Conservation (phyloP, 139 green algal genomes). For the Picochlorum sp. region DNA sequence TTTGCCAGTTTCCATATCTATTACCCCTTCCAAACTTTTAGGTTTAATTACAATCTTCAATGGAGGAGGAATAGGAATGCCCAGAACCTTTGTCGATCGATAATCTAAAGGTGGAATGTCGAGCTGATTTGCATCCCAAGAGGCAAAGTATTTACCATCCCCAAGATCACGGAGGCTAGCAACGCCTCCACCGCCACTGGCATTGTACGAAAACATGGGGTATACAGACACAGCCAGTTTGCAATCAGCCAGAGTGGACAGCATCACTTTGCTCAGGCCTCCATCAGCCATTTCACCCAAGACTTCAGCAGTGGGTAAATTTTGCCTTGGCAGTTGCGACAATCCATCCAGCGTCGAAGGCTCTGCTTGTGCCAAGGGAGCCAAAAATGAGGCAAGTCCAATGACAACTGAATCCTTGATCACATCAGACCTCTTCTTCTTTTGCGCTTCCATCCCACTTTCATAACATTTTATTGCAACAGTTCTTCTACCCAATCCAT, state of each 20-base stretch:
- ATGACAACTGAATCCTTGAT: too few relatives aligned
- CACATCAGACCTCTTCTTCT: too few relatives aligned
- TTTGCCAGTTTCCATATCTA: slow-evolving; percentile 48
- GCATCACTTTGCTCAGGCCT: slow-evolving; percentile 5
- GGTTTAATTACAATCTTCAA: slow-evolving; percentile 62
- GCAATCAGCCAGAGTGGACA: slow-evolving; percentile 28
- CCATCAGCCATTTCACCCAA: too few relatives aligned
- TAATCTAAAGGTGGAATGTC: slow-evolving; percentile 58
- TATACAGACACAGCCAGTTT: slow-evolving; percentile 39
- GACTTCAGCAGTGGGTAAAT: too few relatives aligned
- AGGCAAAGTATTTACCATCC: slow-evolving; percentile 3
- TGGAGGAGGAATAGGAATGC: slow-evolving; percentile 60
- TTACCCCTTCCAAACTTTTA: slow-evolving; percentile 38
- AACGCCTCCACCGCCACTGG: slow-evolving; percentile 47
- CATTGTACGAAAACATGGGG: slow-evolving; percentile 62
- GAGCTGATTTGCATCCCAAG: slow-evolving; percentile 26
- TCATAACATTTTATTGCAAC: too few relatives aligned
- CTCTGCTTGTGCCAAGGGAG: too few relatives aligned
- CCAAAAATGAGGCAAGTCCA: too few relatives aligned
- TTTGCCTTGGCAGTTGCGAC: too few relatives aligned
- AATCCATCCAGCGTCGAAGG: too few relatives aligned
- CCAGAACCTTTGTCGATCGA: slow-evolving; percentile 46
- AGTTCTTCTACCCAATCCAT: too few relatives aligned
- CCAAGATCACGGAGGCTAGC: slow-evolving; percentile 13
- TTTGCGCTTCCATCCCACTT: too few relatives aligned